Evolutionary conservation across 805 yeast genomes (phyloP), one percentile per base, ranked within the genome.

Genomic region (Cyberlindnera euphorbiiphila): DNA sequence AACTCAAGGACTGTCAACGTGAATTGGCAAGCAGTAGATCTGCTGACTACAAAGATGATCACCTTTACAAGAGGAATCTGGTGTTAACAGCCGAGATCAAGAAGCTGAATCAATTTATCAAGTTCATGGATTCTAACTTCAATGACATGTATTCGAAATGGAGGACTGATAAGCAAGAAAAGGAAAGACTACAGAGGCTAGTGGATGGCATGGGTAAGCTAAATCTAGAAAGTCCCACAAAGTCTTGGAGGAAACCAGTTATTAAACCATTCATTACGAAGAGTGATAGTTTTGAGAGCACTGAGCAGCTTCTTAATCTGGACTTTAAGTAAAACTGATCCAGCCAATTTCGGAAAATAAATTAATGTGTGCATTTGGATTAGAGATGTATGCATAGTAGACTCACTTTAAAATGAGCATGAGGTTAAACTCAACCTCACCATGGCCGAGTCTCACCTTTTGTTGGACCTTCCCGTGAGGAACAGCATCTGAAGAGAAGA

Each of bases 361-460:
- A n/a, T n/a, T n/a, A n/a, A n/a, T n/a, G n/a, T n/a, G n/a, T n/a
- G n/a, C n/a, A n/a, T n/a, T n/a, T n/a, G n/a, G n/a, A n/a, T n/a
- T n/a, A n/a, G n/a, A n/a, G n/a, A n/a, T n/a, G n/a, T n/a, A n/a
- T n/a, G n/a, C n/a, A n/a, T n/a, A n/a, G n/a, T n/a, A n/a, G n/a
- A n/a, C n/a, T n/a, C n/a, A n/a, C n/a, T n/a, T n/a, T n/a, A n/a
- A n/a, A 6, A 25, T 28, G 22, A 39, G 34, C 21, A 24, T 11
- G 19, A 74, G 50, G 46, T 65, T 61, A 48, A 67, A 66, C 14
- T 49, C 44, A 35, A 64, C 72, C 15, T 56, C 58, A 9, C 50
- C 50, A 20, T 73, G 74, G 8, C 78, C 67, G 37, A 60, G 57
- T 8, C 13, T 28, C 24, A 83, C 64, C 1, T 68, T 57, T n/a